Evolutionary conservation across 768 basidiomycete species (phyloP).

Genomic region (Pisolithus microcarpus): DNA sequence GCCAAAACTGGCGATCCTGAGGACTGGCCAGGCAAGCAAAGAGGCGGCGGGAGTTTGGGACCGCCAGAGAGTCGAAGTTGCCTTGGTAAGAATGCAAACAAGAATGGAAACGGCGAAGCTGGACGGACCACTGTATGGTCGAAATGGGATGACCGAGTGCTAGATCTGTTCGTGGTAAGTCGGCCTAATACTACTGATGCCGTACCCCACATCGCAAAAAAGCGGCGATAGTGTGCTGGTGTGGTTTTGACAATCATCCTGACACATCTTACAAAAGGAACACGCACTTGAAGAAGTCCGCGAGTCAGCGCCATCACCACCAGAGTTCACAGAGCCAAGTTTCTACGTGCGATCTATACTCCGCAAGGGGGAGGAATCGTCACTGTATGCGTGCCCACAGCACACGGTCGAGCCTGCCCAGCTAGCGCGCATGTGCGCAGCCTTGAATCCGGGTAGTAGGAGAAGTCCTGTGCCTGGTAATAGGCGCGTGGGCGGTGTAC

Average conservation of each 20-base stretch:
- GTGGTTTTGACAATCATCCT: not conserved
- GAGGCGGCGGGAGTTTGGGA: too few relatives aligned
- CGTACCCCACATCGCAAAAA: not conserved
- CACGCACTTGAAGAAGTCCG: slow-evolving; percentile 20
- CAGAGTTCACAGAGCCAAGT: not conserved
- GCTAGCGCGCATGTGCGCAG: slow-evolving; percentile 13
- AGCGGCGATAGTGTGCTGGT: not conserved
- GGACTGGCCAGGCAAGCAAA: too few relatives aligned
- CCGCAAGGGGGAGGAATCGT: slow-evolving; percentile 25
- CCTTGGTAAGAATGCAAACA: not conserved
- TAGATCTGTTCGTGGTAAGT: slow-evolving; percentile 19
- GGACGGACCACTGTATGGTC: slow-evolving; percentile 13
- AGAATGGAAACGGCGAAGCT: not conserved
- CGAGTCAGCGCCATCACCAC: not conserved
- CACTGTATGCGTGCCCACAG: slow-evolving; percentile 17
- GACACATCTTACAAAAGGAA: slow-evolving; percentile 10
- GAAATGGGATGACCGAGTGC: slow-evolving; percentile 19
- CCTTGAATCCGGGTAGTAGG: slow-evolving; percentile 6
- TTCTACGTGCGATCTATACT: slow-evolving; percentile 14
- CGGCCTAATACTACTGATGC: not conserved
- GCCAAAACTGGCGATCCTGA: not conserved
- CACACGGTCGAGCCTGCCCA: slow-evolving; percentile 23
- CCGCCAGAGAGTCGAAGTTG: not conserved
- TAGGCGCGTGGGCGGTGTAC: slow-evolving; percentile 5
- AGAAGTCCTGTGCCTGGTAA: too few relatives aligned